Percentiles rank a stretch among this genome's conserved stretches.
Conservation (phyloP, 495 filamentous ascomycete genomes). For the Aspergillus ellipticus region DNA sequence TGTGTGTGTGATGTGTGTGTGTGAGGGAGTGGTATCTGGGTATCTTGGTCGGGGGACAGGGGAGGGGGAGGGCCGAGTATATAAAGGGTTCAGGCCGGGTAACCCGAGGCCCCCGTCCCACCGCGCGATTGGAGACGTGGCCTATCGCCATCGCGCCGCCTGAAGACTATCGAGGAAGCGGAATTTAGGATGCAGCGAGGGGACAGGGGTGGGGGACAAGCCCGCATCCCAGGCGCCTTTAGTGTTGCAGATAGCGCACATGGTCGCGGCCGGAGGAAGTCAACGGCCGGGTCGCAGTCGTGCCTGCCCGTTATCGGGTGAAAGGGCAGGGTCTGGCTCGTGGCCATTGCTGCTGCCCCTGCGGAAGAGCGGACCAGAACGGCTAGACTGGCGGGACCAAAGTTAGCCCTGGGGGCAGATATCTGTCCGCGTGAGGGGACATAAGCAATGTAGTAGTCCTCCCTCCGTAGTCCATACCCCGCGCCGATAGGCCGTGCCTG, state of each 20-base stretch:
- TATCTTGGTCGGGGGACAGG: neutral
- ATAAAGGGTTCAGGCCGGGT: neutral
- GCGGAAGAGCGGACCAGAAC: too few relatives aligned
- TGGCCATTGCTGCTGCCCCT: too few relatives aligned
- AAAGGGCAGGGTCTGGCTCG: too few relatives aligned
- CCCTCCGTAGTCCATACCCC: too few relatives aligned
- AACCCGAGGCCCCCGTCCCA: neutral
- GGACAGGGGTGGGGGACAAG: neutral
- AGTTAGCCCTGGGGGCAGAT: too few relatives aligned
- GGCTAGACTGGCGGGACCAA: too few relatives aligned
- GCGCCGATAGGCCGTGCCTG: too few relatives aligned
- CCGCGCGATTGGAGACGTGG: neutral
- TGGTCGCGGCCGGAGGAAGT: neutral
- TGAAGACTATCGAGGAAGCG: neutral
- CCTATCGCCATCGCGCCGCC: neutral
- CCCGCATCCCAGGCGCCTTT: neutral
- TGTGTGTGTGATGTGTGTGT: neutral
- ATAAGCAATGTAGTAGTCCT: too few relatives aligned
- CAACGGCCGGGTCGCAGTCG: neutral
- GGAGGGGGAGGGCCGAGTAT: neutral
- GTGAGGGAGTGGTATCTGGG: neutral
- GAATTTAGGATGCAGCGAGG: neutral
- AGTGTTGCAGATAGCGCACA: neutral
- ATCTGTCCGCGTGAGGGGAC: too few relatives aligned
- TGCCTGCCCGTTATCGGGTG: neutral